Conservation (phyloP, 192 early-diverging fungal species). For the Chytriomyces confervae region DNA sequence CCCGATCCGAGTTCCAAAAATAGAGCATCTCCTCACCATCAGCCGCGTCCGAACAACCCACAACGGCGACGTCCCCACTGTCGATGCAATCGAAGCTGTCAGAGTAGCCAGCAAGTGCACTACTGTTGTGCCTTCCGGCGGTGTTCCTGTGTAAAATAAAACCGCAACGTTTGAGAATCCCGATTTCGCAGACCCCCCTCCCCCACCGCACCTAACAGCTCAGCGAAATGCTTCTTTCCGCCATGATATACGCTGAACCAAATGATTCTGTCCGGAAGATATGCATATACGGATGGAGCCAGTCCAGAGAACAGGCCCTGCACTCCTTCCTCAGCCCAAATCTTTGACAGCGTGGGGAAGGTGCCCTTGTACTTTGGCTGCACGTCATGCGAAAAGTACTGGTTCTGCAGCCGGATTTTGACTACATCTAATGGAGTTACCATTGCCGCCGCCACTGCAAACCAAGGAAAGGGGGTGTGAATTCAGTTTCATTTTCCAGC, state of each 20-base stretch:
- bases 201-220: constrained; percentile 20
- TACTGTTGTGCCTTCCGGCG: constrained; percentile 14
- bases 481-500: no score
- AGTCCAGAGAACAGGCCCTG: constrained; percentile 90
- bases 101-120: constrained; percentile 27
- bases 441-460: constrained; percentile 59
- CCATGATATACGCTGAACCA: constrained; percentile 92
- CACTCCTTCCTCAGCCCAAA: constrained; percentile 81
- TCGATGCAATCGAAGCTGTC: constrained; percentile 35
- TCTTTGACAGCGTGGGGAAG: constrained; percentile 68
- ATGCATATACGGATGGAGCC: constrained; percentile 84
- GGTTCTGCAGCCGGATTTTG: constrained; percentile 93
- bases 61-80: constrained; percentile 78
- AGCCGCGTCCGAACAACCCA: constrained; percentile 91
- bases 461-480: no score
- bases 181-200: neutral
- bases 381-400: constrained; percentile 47
- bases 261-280: constrained; percentile 89
- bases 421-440: constrained; percentile 94
- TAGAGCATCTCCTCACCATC: constrained; percentile 64
- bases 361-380: constrained; percentile 66
- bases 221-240: constrained; percentile 60
- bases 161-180: neutral
- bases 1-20: constrained; percentile 27
- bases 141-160: neutral